Evolutionary conservation across 2,329 filamentous ascomycete genomes (phyloP), one percentile per base, ranked within the genome.

Genomic region (Fusarium bactridioides): DNA sequence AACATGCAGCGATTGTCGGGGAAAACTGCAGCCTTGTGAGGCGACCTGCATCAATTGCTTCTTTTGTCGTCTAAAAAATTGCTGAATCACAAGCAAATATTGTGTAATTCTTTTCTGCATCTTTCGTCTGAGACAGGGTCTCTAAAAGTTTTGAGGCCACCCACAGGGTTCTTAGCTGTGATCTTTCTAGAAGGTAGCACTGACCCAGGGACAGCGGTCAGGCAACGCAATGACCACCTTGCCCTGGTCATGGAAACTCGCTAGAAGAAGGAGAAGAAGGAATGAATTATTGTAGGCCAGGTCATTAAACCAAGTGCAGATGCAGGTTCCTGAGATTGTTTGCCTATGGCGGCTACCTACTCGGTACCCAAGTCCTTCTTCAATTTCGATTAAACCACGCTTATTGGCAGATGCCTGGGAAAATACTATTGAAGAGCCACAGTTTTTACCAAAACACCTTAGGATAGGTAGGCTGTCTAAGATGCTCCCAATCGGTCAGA

Each of bases 221-320:
- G 37, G 54, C 62, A 70, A 55, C 75, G 75, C 75, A 72, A 70
- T 66, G 75, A 64, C 65, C 75, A 76, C 44, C 72, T 47, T 54
- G 51, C 74, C 75, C 74, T 60, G 59, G 74, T 72, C 63, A 50
- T 77, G 63, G 76, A 77, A 77, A 67, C 73, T 72, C 76, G 69
- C 76, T 77, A 77, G 76, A 77, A 77, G 63, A 70, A 61, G 67
- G 68, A 66, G 76, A 77, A 77, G 64, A 72, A 61, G 64, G 67
- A 67, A 67, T 57, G 53, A 68, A 59, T 73, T 69, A 70, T 73
- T 77, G 69, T 43, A 64, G 41, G 29, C 58, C 51, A 61, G 38
- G 70, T 45, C 55, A 35, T 57, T 35, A 70, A 63, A 67, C 53
- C 54, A 62, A 70, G 31, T 47, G 31, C 41, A 62, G 45, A 35